Conservation (phyloP, 139 green algal genomes). For the Micractinium conductrix region DNA sequence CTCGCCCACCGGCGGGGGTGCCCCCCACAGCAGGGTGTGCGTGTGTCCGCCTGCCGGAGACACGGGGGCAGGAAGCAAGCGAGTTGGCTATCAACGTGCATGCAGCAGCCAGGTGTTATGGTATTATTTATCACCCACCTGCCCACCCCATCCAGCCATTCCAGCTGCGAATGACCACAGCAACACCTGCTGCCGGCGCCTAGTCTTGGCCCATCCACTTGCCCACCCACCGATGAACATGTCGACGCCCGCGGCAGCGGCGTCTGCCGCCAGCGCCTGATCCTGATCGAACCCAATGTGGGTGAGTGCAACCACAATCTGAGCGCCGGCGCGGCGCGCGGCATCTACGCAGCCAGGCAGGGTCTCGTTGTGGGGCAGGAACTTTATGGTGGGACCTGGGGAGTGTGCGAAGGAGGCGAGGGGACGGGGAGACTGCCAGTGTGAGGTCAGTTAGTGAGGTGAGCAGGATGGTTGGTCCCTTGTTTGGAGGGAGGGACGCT, state of each 20-base stretch:
- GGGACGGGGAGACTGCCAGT: neutral
- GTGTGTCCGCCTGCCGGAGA: slow-evolving; percentile 15
- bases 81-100: too few relatives aligned
- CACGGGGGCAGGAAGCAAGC: too few relatives aligned
- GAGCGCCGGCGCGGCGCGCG: neutral
- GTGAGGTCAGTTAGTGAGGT: neutral
- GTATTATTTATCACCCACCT: too few relatives aligned
- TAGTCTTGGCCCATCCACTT: neutral
- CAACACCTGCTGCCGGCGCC: too few relatives aligned
- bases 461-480: too few relatives aligned
- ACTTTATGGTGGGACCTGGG: neutral
- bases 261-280: neutral
- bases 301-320: slow-evolving; percentile 8
- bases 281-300: slow-evolving; percentile 17
- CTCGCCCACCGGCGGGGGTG: neutral
- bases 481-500: too few relatives aligned
- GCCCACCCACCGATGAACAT: slow-evolving; percentile 24
- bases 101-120: too few relatives aligned
- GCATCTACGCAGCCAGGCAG: slow-evolving; percentile 22
- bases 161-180: too few relatives aligned
- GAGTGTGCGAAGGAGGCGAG: neutral
- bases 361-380: slow-evolving; percentile 5
- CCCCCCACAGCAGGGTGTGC: slow-evolving; percentile 16
- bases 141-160: too few relatives aligned
- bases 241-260: slow-evolving; percentile 10